phyloP scores from a whole-genome alignment of 176 grass and related monocot genomes.

The Calamus simplicifolius region DNA sequence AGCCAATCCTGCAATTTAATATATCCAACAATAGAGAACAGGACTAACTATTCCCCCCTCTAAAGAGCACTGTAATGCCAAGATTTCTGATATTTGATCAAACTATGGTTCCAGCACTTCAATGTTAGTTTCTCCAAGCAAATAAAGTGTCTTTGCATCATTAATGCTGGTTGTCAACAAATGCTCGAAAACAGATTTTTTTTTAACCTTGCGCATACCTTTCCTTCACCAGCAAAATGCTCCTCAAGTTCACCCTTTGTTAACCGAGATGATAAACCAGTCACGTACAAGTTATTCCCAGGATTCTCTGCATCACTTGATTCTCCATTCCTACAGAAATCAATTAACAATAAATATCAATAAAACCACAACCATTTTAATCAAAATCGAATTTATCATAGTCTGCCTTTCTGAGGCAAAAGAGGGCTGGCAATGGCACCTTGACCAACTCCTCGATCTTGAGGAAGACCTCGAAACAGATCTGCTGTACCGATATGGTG shows the following conservation, averaged over 20 bases:
- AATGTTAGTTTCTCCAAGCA: no score
- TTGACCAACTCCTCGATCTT: constrained; percentile 52
- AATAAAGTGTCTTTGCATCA: no score
- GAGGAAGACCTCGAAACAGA: constrained; percentile 24
- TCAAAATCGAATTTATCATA: no score
- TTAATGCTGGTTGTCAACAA: no score
- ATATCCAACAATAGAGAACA: no score
- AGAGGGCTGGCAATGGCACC: constrained; percentile 17
- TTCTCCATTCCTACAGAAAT: constrained; percentile 40
- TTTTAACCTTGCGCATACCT: constrained; percentile 23
- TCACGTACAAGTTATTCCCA: constrained; percentile 66
- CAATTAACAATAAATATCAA: neutral
- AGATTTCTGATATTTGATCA: no score
- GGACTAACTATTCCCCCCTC: no score
- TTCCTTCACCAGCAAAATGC: constrained; percentile 42
- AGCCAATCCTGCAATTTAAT: no score
- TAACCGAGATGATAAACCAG: constrained; percentile 44
- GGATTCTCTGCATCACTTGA: constrained; percentile 47
- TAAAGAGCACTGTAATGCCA: no score
- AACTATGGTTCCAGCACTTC: no score
- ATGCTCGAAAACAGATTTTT: no score
- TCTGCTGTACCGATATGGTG: constrained; percentile 26
- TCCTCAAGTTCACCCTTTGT: constrained; percentile 44
- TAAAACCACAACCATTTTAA: no score
- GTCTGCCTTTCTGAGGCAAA: neutral